phyloP scores from a whole-genome alignment of 202 grass and related monocot species.

The Cymbopogon flexuosus region DNA sequence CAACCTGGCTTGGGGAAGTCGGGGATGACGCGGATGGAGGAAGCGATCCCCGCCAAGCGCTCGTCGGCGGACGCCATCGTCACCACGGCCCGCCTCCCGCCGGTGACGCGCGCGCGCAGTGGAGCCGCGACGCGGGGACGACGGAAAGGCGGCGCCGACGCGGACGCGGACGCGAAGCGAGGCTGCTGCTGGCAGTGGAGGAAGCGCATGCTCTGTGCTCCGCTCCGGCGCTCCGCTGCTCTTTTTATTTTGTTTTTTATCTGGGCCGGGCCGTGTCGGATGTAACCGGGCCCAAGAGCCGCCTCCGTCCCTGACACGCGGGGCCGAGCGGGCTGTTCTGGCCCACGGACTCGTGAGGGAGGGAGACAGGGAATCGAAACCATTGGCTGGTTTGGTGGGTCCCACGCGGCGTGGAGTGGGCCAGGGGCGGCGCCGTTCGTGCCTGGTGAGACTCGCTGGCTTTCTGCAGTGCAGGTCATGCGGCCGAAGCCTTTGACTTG shows the following conservation, averaged over 20 bases:
- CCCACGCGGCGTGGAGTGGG: background rate
- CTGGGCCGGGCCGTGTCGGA: background rate
- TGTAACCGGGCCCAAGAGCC: no score
- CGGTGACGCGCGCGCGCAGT: background rate
- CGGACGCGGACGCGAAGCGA: background rate
- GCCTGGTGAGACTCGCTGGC: background rate
- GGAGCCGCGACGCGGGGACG: background rate
- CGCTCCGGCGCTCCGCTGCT: background rate
- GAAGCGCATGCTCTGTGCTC: background rate
- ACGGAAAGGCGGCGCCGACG: background rate
- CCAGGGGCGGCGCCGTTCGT: slow-evolving; percentile 7
- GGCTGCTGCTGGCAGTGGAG: background rate
- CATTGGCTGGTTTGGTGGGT: background rate
- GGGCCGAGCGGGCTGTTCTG: background rate
- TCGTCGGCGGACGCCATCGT: slow-evolving; percentile 37
- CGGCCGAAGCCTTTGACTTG: no score
- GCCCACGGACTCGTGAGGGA: background rate
- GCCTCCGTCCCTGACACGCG: background rate
- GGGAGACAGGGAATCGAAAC: background rate
- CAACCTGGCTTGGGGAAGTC: slow-evolving; percentile 98
- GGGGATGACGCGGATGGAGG: slow-evolving; percentile 88
- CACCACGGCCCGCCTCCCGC: slow-evolving; percentile 4
- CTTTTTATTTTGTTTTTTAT: background rate
- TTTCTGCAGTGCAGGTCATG: no score
- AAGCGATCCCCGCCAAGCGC: slow-evolving; percentile 67